Evolutionary conservation across 202 grass and related monocot species (phyloP).

Genomic region (Zizania palustris): DNA sequence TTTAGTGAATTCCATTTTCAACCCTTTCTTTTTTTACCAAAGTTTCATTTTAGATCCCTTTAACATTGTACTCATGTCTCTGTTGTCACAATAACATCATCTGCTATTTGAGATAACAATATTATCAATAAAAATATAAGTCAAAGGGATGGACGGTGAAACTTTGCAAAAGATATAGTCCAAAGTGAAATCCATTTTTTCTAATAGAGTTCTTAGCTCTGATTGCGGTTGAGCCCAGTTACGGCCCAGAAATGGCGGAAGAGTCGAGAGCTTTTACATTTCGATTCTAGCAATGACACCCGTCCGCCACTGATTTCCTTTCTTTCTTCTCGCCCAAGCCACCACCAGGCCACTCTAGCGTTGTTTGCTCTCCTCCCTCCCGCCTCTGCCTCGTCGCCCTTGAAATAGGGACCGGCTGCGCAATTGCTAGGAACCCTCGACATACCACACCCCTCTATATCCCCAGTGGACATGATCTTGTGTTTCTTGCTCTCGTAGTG

Average conservation of each 20-base stretch:
- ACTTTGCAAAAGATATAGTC: too few species aligned
- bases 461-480: neutral
- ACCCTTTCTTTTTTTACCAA: too few species aligned
- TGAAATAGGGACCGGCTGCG: neutral
- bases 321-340: constrained; percentile 49
- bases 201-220: neutral
- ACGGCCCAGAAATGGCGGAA: neutral
- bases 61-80: too few species aligned
- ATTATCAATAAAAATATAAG: too few species aligned
- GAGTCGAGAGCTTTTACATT: constrained; percentile 18
- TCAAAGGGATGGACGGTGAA: too few species aligned
- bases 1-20: too few species aligned
- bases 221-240: neutral
- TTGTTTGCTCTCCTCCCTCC: neutral
- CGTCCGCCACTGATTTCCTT: constrained; percentile 47
- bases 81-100: too few species aligned
- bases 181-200: too few species aligned
- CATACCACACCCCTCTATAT: neutral
- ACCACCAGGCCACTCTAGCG: neutral
- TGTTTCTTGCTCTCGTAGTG: neutral
- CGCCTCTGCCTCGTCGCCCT: neutral
- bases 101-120: too few species aligned
- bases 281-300: constrained; percentile 32
- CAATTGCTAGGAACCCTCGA: neutral
- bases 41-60: too few species aligned